A percentile compares a stretch with the other conserved stretches of the same genome.
These are phyloP conservation scores for Westerdykella sp. DNA, from an alignment of 2,329 filamentous ascomycete genomes.

Conservation along the genomic window DNA sequence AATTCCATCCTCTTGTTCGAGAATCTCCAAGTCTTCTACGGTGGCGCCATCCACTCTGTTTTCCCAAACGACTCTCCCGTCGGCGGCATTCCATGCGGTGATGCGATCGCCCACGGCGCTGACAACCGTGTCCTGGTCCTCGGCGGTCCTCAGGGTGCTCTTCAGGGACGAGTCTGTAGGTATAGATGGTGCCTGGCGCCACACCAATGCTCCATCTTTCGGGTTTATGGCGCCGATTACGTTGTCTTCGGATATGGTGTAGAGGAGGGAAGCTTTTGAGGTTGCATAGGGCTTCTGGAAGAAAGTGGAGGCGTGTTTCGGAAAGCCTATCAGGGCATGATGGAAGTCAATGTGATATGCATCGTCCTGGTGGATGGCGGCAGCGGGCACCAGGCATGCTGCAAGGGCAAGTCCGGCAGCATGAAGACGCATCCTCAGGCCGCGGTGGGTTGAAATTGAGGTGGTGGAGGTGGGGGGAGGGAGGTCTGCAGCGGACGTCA, in stretches of 20 bases:
- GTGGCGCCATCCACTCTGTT: constrained; percentile 51
- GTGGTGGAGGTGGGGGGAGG: background rate
- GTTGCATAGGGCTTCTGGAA: constrained; percentile 81
- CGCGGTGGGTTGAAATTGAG: background rate
- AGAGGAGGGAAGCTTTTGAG: constrained; percentile 83
- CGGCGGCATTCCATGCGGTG: constrained; percentile 75
- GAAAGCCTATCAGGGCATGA: constrained; percentile 77
- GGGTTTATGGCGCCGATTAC: constrained; percentile 87
- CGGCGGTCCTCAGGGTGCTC: constrained; percentile 61
- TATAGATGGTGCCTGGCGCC: constrained; percentile 73
- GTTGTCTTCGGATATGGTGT: constrained; percentile 78
- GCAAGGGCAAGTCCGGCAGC: constrained; percentile 28
- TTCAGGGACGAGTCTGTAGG: constrained; percentile 16
- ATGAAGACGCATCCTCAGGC: constrained; percentile 33
- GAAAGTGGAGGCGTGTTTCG: constrained; percentile 78
- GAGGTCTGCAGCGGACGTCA: background rate
- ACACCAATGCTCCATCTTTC: constrained; percentile 73
- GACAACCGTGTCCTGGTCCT: constrained; percentile 70
- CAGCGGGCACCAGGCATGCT: constrained; percentile 45
- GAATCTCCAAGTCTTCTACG: constrained; percentile 67
- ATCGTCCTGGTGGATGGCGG: constrained; percentile 81
- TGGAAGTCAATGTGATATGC: constrained; percentile 91
- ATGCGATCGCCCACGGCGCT: constrained; percentile 66
- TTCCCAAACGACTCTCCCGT: constrained; percentile 74
- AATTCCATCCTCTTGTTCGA: constrained; percentile 61